These are phyloP conservation scores for Immersiporthe knoxdaviesiana DNA, from an alignment of 2,329 filamentous ascomycete species.

Conservation along the genomic window DNA sequence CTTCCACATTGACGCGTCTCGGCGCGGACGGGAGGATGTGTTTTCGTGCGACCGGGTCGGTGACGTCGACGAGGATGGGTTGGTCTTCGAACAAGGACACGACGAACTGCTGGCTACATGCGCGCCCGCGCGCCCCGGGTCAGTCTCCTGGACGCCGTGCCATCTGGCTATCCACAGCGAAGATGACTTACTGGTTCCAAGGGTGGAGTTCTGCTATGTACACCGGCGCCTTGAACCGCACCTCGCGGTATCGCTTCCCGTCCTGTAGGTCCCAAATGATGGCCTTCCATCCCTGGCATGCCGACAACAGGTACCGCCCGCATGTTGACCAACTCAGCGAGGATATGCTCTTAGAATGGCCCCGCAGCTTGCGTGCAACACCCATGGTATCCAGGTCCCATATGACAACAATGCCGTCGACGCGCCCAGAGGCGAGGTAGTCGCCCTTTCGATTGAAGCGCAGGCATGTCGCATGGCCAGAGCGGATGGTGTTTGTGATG, in stretches of 20 bases:
- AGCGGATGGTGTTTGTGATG: slow-evolving; percentile 83
- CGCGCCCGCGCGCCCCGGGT: slow-evolving; percentile 41
- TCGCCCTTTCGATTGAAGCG: slow-evolving; percentile 96
- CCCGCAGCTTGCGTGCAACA: slow-evolving; percentile 89
- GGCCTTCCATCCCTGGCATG: slow-evolving; percentile 94
- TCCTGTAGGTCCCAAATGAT: slow-evolving; percentile 89
- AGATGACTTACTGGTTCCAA: slow-evolving; percentile 71
- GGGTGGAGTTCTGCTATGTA: slow-evolving; percentile 97
- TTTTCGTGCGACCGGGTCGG: slow-evolving; percentile 70
- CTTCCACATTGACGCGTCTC: slow-evolving; percentile 70
- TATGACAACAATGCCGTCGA: slow-evolving; percentile 91
- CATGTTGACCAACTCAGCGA: slow-evolving; percentile 94
- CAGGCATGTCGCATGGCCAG: slow-evolving; percentile 66
- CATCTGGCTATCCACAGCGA: neutral
- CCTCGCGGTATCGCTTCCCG: slow-evolving; percentile 73
- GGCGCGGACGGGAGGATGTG: slow-evolving; percentile 80
- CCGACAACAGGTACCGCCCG: slow-evolving; percentile 87
- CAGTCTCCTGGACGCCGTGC: slow-evolving; percentile 25
- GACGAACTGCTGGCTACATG: slow-evolving; percentile 78
- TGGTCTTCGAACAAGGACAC: slow-evolving; percentile 93
- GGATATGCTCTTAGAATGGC: slow-evolving; percentile 91
- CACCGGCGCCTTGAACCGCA: slow-evolving; percentile 89
- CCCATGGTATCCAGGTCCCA: slow-evolving; percentile 99
- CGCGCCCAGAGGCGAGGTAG: slow-evolving; percentile 89
- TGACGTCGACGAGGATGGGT: slow-evolving; percentile 83